These are phyloP conservation scores for Cyclotella choctawhatcheeana DNA, from an alignment of 108 stramenopile species.

Conservation along the genomic window DNA sequence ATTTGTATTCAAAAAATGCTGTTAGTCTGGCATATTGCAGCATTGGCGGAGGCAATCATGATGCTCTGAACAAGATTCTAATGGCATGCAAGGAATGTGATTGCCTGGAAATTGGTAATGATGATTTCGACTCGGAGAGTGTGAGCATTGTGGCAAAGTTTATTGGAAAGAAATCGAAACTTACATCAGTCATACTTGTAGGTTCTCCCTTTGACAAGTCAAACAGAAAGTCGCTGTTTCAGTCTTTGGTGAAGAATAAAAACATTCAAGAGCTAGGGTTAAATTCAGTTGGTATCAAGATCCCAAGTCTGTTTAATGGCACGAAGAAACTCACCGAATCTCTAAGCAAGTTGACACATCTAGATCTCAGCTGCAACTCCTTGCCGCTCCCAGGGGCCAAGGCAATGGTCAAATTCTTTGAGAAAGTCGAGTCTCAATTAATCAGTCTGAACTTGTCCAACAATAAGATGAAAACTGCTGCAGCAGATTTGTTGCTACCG, in stretches of 20 bases:
- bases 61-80: conserved; percentile 2
- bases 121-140: background rate
- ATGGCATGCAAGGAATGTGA: background rate
- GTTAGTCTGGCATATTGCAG: conserved; percentile 6
- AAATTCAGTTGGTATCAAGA: background rate
- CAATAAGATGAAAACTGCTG: background rate
- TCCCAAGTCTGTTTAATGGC: conserved; percentile 3
- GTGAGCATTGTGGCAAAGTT: background rate
- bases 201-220: background rate
- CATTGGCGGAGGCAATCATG: conserved; percentile 9
- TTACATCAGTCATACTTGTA: background rate
- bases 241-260: background rate
- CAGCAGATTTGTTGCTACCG: background rate
- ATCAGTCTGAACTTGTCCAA: background rate
- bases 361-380: conserved; percentile 11
- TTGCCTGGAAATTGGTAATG: background rate
- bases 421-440: conserved; percentile 1
- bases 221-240: background rate
- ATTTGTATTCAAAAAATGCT: too few relatives aligned
- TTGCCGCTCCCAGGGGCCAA: background rate
- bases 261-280: conserved; percentile 2
- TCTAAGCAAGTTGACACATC: conserved; percentile 16
- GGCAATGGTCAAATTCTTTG: conserved; percentile 9
- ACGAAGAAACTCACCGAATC: background rate
- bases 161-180: background rate